phyloP scores from a whole-genome alignment of 371 early-diverging fungal genomes.

The Mucor saturninus region DNA sequence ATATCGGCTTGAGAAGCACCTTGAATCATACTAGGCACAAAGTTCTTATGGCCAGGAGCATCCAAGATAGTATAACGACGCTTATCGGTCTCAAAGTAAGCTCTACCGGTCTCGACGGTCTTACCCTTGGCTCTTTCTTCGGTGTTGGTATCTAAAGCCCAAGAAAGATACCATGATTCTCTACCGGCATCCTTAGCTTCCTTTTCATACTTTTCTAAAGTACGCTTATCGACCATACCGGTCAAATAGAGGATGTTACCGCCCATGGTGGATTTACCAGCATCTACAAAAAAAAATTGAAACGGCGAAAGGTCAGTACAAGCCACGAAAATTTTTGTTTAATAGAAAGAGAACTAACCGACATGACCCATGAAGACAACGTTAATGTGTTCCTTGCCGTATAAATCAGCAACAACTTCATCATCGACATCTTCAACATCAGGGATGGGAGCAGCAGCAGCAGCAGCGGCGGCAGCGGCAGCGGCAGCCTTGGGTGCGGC shows the following conservation, averaged over 20 bases:
- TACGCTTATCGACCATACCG: constrained; percentile 99
- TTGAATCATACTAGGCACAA: constrained; percentile 98
- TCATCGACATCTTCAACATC: constrained; percentile 59
- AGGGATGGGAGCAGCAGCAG: constrained; percentile 15
- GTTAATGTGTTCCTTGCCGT: constrained; percentile 91
- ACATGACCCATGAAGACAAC: constrained; percentile 99
- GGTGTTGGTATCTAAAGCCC: constrained; percentile 95
- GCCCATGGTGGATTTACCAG: constrained; percentile 99
- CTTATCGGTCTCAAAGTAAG: constrained; percentile 95
- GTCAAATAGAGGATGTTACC: constrained; percentile 96
- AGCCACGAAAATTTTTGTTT: constrained; percentile 16
- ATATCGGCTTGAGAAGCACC: constrained; percentile 98
- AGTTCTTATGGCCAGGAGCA: constrained; percentile 99
- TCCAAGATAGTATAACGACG: constrained; percentile 96
- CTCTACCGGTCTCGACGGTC: constrained; percentile 97
- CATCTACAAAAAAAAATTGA: constrained; percentile 67
- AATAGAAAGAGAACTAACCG: constrained; percentile 40
- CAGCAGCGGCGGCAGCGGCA: not conserved
- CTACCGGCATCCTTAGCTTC: constrained; percentile 95
- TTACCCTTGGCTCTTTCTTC: constrained; percentile 98
- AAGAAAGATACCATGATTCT: constrained; percentile 97
- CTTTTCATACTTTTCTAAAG: constrained; percentile 98
- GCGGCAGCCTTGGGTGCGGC: constrained; percentile 6
- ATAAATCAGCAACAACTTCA: constrained; percentile 71
- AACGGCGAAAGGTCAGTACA: constrained; percentile 1